Evolutionary conservation across 2,329 filamentous ascomycete species (phyloP).

Genomic region (Tolypocladium endophyticum): DNA sequence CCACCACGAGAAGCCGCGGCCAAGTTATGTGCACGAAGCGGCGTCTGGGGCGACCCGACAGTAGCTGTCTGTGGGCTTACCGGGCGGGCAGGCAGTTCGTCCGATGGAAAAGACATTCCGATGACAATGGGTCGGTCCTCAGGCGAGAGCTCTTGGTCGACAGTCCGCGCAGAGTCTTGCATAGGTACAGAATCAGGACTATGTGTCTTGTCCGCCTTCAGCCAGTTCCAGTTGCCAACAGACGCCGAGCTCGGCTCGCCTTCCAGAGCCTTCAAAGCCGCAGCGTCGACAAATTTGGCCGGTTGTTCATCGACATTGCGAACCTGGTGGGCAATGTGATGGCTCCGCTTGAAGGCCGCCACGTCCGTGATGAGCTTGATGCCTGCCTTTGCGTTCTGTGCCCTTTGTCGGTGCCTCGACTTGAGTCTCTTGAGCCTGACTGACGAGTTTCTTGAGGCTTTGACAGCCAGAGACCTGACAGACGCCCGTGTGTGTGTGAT

Average conservation of each 20-base stretch:
- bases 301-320: slow-evolving; percentile 19
- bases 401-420: slow-evolving; percentile 51
- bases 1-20: not conserved
- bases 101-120: slow-evolving; percentile 53
- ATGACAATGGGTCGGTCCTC: slow-evolving; percentile 64
- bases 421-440: slow-evolving; percentile 36
- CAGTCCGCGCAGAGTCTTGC: slow-evolving; percentile 14
- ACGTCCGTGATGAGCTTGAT: slow-evolving; percentile 64
- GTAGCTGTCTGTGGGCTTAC: slow-evolving; percentile 41
- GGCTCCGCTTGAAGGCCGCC: slow-evolving; percentile 36
- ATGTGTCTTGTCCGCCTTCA: slow-evolving; percentile 29
- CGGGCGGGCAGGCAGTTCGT: slow-evolving; percentile 12
- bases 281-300: slow-evolving; percentile 45
- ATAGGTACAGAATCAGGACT: slow-evolving; percentile 16
- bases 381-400: slow-evolving; percentile 49
- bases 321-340: slow-evolving; percentile 22
- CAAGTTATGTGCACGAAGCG: not conserved
- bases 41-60: slow-evolving; percentile 22
- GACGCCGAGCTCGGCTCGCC: slow-evolving; percentile 42
- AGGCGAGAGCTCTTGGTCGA: slow-evolving; percentile 47
- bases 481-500: slow-evolving; percentile 7
- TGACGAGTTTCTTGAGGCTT: slow-evolving; percentile 24
- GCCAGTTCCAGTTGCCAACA: slow-evolving; percentile 47
- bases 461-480: slow-evolving; percentile 6
- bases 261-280: slow-evolving; percentile 48